Evolutionary conservation across 208 protist genomes (phyloP).

Genomic region (Crithidia bombi): DNA sequence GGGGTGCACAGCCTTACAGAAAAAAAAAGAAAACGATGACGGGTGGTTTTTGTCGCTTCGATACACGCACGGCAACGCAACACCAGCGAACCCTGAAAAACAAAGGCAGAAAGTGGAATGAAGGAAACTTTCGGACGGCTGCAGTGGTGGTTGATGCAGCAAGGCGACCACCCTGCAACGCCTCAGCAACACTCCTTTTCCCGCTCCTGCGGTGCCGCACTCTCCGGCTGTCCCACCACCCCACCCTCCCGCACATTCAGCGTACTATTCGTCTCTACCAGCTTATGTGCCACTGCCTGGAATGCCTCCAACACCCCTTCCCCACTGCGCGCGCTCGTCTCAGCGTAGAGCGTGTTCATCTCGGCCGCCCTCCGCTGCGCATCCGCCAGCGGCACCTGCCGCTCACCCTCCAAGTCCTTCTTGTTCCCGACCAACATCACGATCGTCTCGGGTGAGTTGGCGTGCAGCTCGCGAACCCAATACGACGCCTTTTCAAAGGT

Average conservation of each 20-base stretch:
- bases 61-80: no score
- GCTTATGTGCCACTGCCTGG: constrained; percentile 45
- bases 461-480: constrained; percentile 96
- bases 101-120: not conserved
- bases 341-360: constrained; percentile 57
- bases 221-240: constrained; percentile 50
- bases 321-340: constrained; percentile 80
- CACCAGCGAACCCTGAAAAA: no score
- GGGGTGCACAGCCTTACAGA: no score
- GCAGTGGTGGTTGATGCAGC: no score
- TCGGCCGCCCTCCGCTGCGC: constrained; percentile 53
- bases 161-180: not conserved
- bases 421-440: constrained; percentile 97
- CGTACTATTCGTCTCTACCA: constrained; percentile 61
- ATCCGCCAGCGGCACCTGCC: constrained; percentile 62
- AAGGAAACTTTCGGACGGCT: no score
- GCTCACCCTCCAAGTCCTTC: constrained; percentile 82
- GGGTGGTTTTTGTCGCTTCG: no score
- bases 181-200: constrained; percentile 9
- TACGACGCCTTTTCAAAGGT: constrained; percentile 95
- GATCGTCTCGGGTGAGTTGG: constrained; percentile 89
- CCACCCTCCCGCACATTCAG: constrained; percentile 75
- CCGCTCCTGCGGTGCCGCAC: constrained; percentile 3
- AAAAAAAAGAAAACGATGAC: no score
- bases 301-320: constrained; percentile 78